These are phyloP conservation scores for Ogataea methanolica DNA, from an alignment of 805 yeast genomes.

Conservation along the genomic window DNA sequence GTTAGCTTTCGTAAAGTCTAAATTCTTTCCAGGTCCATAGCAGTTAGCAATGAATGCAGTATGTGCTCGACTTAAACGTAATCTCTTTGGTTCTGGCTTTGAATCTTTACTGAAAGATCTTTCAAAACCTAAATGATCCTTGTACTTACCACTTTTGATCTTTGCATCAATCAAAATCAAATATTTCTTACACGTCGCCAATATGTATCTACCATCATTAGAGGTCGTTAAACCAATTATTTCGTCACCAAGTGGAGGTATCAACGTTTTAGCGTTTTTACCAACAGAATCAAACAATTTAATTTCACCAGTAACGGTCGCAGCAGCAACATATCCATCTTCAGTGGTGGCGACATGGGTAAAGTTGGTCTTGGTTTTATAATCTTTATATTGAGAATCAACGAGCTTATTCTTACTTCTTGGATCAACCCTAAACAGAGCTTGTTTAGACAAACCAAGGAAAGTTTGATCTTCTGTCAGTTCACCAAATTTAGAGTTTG, in stretches of 20 bases:
- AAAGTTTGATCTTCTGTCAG: conserved; percentile 70
- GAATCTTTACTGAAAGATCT: conserved; percentile 58
- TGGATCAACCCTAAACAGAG: conserved; percentile 77
- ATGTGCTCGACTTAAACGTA: conserved; percentile 70
- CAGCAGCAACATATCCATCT: conserved; percentile 70
- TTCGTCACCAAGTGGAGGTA: conserved; percentile 81
- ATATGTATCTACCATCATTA: conserved; percentile 74
- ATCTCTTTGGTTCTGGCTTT: conserved; percentile 65
- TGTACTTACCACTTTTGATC: conserved; percentile 57
- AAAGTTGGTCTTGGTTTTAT: conserved; percentile 53
- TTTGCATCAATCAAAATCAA: conserved; percentile 64
- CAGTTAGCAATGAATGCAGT: conserved; percentile 56
- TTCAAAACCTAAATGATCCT: conserved; percentile 58
- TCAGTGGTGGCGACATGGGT: conserved; percentile 66
- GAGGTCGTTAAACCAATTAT: conserved; percentile 66
- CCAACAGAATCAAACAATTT: conserved; percentile 72
- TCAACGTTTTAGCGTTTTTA: conserved; percentile 65
- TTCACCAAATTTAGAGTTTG: conserved; percentile 71
- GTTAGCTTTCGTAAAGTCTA: conserved; percentile 66
- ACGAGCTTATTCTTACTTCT: conserved; percentile 63
- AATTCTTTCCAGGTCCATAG: conserved; percentile 33
- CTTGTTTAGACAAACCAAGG: conserved; percentile 60
- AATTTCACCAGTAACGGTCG: conserved; percentile 70
- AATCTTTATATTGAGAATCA: conserved; percentile 46
- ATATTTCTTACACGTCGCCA: conserved; percentile 75